Evolutionary conservation across 148 eudicot species (phyloP), one percentile per base, ranked within the genome.

Genomic region (Fagopyrum esculentum): DNA sequence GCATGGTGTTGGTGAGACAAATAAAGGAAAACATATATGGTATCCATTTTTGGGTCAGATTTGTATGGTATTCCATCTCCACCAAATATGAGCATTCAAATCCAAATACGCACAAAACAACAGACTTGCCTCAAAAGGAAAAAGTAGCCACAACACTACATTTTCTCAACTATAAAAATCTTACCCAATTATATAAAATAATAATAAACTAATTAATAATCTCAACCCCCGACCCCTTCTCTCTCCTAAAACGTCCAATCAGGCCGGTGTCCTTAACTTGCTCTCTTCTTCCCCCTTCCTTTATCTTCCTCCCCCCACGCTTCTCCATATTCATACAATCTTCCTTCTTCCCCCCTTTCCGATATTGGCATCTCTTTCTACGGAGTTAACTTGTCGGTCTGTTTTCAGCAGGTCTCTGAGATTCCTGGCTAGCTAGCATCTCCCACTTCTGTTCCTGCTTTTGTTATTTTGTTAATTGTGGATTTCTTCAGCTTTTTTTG

Each of bases 191-290:
- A 22, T 9, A 66, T 35, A 13, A 56, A 35, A 61, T 29, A 8
- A 30, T 29, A 63, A 63, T 63, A 10, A 63, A 29, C 1, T 30
- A 66, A n/a, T 59, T 59, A 19, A 59, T 59, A 40, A 66, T 66
- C 46, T 66, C 71, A 40, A 40, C 71, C 43, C 45, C 71, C 19
- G 26, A 22, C 70, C 46, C 17, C 0, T 40, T 66, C 71, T 66
- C 71, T 66, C 71, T 66, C 71, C 71, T 66, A 66, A 64, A 40
- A 66, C 71, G 71, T 66, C 71, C 71, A 40, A 66, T 66, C 71
- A 66, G 71, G 71, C 71, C 71, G 71, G 71, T 66, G 71, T 45
- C 71, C 71, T 66, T 66, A 66, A 66, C 71, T 66, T 66, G 9
- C 13, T 40, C 47, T 40, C 73, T 22, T 66, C 71, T 66, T 66